Base-by-base conservation (phyloP, 2,329 filamentous ascomycete species). In the Colletotrichum filicis region DNA sequence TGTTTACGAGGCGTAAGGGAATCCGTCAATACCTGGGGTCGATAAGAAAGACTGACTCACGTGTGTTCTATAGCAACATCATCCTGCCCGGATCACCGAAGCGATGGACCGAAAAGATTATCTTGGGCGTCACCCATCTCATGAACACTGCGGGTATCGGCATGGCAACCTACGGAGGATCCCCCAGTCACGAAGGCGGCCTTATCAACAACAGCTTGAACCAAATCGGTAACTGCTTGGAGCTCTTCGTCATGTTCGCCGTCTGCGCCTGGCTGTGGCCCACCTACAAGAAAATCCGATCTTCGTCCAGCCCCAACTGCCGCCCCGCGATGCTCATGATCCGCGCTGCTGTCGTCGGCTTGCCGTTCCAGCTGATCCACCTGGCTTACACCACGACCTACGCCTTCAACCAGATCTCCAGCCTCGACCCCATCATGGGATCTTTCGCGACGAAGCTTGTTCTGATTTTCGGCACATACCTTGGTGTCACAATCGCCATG, bases 1-100 rank as follows among this genome's bases (percentile, higher is more conserved):
- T 22, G 69, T 80, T 19, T 80, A 79, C 61, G 78, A 80, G 73
- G 75, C 75, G 79, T 79, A 76, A 71, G 74, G 70, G 35, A 14
- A 19, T 5, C 12, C 12, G 11, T 8, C 14, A 7, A n/a, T 8
- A 55, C n/a, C 8, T n/a, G 8, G 32, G 14, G 4, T 22, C 57
- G 11, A 28, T 28, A 42, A 65, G 49, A 22, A 2, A 16, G 7
- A 57, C 22, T 30, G 5, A 22, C 66, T 61, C 42, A 19, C 30
- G 55, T 37, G 12, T 1, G 5, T 46, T 32, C 24, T 8, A n/a
- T 30, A 77, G 76, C 32, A 77, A 77, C 37, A 75, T 75, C 26
- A 68, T 77, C 22, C 75, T 77, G 1, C 75, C 76, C 3, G 55
- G 70, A 14, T 74, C 74, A 3, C 71, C 65, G 19, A 74, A 69